Evolutionary conservation across 352 stramenopile species (phyloP).

Genomic region (Globisporangium apiculatum): DNA sequence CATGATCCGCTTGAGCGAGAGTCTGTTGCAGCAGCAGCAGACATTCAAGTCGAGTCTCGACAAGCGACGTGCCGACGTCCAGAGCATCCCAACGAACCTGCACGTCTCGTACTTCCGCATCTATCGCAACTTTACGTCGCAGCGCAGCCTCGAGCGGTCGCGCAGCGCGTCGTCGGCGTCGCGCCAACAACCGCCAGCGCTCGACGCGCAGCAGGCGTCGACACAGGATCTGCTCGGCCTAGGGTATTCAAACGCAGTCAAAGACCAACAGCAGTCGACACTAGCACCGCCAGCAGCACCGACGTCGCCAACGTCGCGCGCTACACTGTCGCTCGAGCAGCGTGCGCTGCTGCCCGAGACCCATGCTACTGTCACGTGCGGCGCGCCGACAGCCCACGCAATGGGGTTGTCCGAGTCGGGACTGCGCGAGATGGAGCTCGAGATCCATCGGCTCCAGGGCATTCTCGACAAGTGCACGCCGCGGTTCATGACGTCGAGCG

Average conservation of each 20-base stretch:
- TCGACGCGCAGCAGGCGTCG: constrained; percentile 26
- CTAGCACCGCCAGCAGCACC: constrained; percentile 4
- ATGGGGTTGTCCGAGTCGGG: constrained; percentile 72
- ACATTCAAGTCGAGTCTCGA: constrained; percentile 83
- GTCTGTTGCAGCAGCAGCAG: constrained; percentile 57
- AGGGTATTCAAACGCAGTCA: constrained; percentile 2
- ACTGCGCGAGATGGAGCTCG: constrained; percentile 76
- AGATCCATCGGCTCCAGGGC: constrained; percentile 61
- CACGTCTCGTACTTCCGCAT: constrained; percentile 85
- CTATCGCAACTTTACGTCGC: constrained; percentile 42
- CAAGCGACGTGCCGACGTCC: constrained; percentile 77
- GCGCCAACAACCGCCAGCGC: constrained; percentile 8
- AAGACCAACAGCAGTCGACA: not conserved
- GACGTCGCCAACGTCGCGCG: constrained; percentile 3
- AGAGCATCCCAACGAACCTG: constrained; percentile 78
- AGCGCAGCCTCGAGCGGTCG: constrained; percentile 11
- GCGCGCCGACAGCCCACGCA: constrained; percentile 71
- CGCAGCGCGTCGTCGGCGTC: constrained; percentile 1
- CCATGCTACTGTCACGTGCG: constrained; percentile 71
- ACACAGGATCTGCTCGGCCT: constrained; percentile 54
- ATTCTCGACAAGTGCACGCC: constrained; percentile 59
- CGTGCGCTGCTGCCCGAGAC: constrained; percentile 41
- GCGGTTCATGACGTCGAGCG: constrained; percentile 19
- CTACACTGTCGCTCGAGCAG: constrained; percentile 26
- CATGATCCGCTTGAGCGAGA: constrained; percentile 61